Evolutionary conservation across 2,329 filamentous ascomycete genomes (phyloP).

Genomic region (Penicillium sp.): DNA sequence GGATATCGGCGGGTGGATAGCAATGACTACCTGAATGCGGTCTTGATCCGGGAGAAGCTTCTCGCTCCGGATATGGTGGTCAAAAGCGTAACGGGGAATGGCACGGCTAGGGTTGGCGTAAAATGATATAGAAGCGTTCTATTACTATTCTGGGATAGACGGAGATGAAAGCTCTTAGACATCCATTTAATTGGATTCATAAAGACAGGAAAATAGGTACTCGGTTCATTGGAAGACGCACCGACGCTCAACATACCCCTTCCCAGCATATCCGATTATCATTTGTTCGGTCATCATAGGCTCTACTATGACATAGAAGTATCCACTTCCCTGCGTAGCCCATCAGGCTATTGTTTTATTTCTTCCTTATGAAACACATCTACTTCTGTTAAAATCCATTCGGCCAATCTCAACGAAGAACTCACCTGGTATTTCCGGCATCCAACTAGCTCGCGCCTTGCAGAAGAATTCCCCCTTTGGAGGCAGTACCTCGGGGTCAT

Average conservation of each 20-base stretch:
- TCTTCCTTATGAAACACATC: constrained; percentile 47
- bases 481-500: constrained; percentile 47
- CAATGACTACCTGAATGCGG: constrained; percentile 39
- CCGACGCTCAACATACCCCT: no score
- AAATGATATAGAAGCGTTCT: no score
- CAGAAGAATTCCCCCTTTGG: constrained; percentile 56
- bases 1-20: constrained; percentile 36
- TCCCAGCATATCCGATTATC: no score
- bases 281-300: no score
- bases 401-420: background rate
- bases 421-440: constrained; percentile 48
- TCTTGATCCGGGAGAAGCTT: constrained; percentile 25
- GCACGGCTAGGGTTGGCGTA: background rate
- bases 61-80: constrained; percentile 28
- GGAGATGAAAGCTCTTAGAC: no score
- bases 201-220: no score
- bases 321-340: background rate
- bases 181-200: no score
- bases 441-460: constrained; percentile 47
- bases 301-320: background rate
- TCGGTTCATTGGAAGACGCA: no score
- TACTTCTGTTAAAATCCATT: constrained; percentile 17
- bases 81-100: constrained; percentile 16
- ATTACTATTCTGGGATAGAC: no score
- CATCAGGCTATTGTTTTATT: constrained; percentile 38